Evolutionary conservation across 2,329 filamentous ascomycete genomes (phyloP), one percentile per base, ranked within the genome.

Genomic region (Huntiella abstrusa): DNA sequence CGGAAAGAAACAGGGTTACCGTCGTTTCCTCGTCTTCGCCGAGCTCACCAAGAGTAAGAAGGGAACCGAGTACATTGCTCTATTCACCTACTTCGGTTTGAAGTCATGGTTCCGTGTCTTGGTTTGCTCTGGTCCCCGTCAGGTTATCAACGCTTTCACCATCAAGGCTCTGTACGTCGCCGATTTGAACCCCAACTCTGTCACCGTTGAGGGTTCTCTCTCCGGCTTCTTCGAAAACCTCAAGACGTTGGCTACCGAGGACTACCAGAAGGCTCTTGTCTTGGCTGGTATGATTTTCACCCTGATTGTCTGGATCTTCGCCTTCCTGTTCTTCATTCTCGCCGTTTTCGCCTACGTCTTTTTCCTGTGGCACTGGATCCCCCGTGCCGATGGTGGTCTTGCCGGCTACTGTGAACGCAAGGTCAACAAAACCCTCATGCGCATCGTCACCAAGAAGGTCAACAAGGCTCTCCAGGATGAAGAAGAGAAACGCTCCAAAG

Each of bases 271-370:
- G 60, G 83, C 83, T 1, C 64, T 91, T 50, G 82, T 95, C 54
- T 69, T 96, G 44, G 83, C 78, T 35, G 80, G 84, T 61, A 96
- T 96, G 91, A 65, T 86, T 52, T 96, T 94, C 63, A 95, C 88
- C 3, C 61, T 94, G 16, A 59, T 95, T 46, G 75, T 96, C 54
- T 96, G 88, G 88, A 69, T 86, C 11, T 77, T 96, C 54, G 81
- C 82, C 0, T 73, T 82, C 4, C 58, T 96, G 2, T 77, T 73
- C 38, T 68, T 96, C 43, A 64, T 88, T n/a, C 57, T 83, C 7
- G 85, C 83, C 0, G 65, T 77, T 16, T 55, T 92, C 1, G 77
- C 93, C 50, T 96, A 93, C 62, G 61, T 94, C 34, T 74, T 84
- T 55, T 98, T 94, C 60, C 70, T 98, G 4, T 94, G 83, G 73